Percentiles rank a stretch among this genome's conserved stretches.
These are phyloP conservation scores for Yarrowia deformans DNA, from an alignment of 805 yeast species.

Conservation along the genomic window DNA sequence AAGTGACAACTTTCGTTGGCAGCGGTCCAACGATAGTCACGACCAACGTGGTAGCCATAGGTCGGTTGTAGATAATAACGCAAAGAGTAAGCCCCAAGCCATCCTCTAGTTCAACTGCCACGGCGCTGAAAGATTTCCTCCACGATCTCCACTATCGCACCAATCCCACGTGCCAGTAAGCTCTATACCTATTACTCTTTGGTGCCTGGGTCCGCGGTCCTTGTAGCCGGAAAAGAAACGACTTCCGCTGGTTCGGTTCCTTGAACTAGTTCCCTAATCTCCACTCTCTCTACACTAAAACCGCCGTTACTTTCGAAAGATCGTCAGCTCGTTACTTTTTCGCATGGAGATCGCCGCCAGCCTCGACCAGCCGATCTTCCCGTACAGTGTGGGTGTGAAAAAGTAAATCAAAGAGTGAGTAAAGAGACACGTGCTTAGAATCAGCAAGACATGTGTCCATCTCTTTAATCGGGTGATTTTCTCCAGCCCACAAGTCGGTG, in stretches of 20 bases:
- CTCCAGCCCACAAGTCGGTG: no score
- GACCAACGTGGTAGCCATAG: no score
- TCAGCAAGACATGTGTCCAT: constrained; percentile 1
- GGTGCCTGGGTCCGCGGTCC: constrained; percentile 3
- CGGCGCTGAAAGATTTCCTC: not conserved
- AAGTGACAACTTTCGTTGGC: not conserved
- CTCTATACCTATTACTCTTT: constrained; percentile 4
- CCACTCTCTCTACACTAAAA: no score
- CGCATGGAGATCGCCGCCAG: constrained; percentile 15
- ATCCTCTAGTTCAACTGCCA: no score
- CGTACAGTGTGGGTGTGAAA: not conserved
- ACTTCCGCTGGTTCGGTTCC: not conserved
- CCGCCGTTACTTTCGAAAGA: not conserved
- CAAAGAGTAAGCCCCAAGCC: no score
- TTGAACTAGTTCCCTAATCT: not conserved
- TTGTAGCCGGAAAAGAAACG: constrained; percentile 5
- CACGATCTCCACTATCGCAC: not conserved
- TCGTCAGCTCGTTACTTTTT: not conserved
- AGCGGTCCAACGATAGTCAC: no score
- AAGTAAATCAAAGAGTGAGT: not conserved
- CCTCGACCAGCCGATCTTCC: constrained; percentile 3
- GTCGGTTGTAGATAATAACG: no score
- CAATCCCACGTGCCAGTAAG: constrained; percentile 5
- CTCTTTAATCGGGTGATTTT: not conserved
- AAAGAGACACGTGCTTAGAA: not conserved